phyloP scores from a whole-genome alignment of 1,139 yeast species.

The Spencermartinsiella ligniputridi region DNA sequence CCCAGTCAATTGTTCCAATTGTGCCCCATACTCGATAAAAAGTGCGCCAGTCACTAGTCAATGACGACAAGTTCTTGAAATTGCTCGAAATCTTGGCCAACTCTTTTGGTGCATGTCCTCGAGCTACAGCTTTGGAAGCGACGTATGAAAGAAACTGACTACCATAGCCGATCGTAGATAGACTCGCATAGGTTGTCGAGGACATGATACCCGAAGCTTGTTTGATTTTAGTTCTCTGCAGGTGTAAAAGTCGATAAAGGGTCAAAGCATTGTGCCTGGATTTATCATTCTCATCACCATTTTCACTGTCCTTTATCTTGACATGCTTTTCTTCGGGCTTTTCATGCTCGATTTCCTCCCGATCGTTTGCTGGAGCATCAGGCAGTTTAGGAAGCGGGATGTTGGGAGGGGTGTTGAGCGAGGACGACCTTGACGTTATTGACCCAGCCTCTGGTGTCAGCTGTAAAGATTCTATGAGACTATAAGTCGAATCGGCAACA shows the following conservation, averaged over 20 bases:
- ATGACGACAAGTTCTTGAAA: conserved; percentile 24
- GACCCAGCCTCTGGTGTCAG: too few relatives aligned
- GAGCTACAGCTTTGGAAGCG: background rate
- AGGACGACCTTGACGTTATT: background rate
- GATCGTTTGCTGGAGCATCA: background rate
- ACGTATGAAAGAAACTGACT: conserved; percentile 22
- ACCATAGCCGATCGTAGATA: conserved; percentile 29
- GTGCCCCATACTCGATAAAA: conserved; percentile 38
- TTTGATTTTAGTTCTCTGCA: background rate
- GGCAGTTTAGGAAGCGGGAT: background rate
- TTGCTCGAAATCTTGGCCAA: conserved; percentile 4
- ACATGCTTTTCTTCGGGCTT: background rate
- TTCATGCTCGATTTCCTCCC: background rate
- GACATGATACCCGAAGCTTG: conserved; percentile 5
- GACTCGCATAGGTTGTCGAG: conserved; percentile 20
- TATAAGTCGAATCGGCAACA: background rate
- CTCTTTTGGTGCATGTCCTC: background rate
- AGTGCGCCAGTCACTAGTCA: conserved; percentile 38
- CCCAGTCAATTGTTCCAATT: conserved; percentile 36
- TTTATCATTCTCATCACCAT: background rate
- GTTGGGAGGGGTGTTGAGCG: background rate
- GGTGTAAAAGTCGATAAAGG: background rate
- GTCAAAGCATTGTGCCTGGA: background rate
- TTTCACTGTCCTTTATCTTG: background rate
- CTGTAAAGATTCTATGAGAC: background rate